phyloP scores from a whole-genome alignment of 192 early-diverging fungal genomes.

The Tieghemiomyces parasiticus region DNA sequence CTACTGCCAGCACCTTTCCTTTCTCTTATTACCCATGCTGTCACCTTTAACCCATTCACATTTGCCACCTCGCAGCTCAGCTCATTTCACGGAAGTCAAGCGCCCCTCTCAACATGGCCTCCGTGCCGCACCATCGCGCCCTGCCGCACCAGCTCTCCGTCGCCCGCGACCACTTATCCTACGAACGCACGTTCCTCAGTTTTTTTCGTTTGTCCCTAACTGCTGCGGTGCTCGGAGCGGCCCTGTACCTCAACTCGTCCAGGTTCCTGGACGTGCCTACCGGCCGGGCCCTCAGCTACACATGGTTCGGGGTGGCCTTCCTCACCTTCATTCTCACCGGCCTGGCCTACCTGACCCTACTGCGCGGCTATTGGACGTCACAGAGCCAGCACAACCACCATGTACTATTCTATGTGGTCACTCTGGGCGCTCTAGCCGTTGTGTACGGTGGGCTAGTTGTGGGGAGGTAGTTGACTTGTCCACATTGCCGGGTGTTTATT shows the following conservation, averaged over 20 bases:
- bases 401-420: background rate
- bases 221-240: constrained; percentile 1
- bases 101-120: background rate
- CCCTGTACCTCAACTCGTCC: background rate
- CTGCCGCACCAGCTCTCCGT: constrained; percentile 2
- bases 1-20: too few relatives aligned
- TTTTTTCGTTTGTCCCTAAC: constrained; percentile 6
- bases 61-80: too few relatives aligned
- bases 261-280: background rate
- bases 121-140: background rate
- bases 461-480: too few relatives aligned
- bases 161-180: constrained; percentile 6
- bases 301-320: constrained; percentile 4
- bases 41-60: too few relatives aligned
- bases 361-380: background rate
- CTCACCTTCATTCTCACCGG: background rate
- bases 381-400: background rate
- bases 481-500: too few relatives aligned
- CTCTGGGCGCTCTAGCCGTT: background rate
- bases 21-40: too few relatives aligned
- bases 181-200: constrained; percentile 7
- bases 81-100: too few relatives aligned
- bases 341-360: background rate
- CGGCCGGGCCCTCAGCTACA: background rate
- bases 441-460: too few relatives aligned